Evolutionary conservation across 1,139 yeast species (phyloP), one percentile per base, ranked within the genome.

Genomic region (Taiozyma sp.): DNA sequence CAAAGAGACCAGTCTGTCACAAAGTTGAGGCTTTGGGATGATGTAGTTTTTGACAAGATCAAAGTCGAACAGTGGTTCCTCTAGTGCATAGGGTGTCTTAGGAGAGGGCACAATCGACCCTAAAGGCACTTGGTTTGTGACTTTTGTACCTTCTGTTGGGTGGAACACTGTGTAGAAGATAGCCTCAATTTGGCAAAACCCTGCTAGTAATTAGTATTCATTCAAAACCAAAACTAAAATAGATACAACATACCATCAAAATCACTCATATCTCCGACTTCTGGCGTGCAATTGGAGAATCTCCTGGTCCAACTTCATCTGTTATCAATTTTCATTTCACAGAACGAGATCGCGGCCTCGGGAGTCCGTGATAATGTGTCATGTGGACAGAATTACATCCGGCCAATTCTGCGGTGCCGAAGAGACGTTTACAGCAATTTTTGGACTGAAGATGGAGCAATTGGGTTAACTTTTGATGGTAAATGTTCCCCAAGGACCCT

Each of bases 81-180:
- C 61, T 43, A 73, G 50, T 13, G 73, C 69, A 45, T 76, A 57
- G 52, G 56, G 49, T 29, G 70, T 65, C 16, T 67, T 68, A 5
- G 70, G 58, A 2, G 71, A 67, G 0, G 70, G 65, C 0, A 74
- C 75, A 13, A 75, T 79, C 54, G 74, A 78, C 50, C 78, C 90
- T 54, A 77, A 78, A 52, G 99, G 99, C 1, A 90, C 96, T 65
- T 95, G 97, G 61, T 88, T 88, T 4, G 89, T 80, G n/a, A 93
- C 92, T 67, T 91, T 88, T 0, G 99, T 87, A 2, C 99, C 99
- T 62, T 90, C 96, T 0, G 93, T 87, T 0, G 97, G 97, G 63
- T 95, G 97, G 69, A 93, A 93, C 0, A 89, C 89, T 0, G 97
- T 84, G 68, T 90, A 93, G 68, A 93, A 92, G 45, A 91, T 77